Percentiles rank a stretch among this genome's conserved stretches.
Conservation (phyloP, 2,329 filamentous ascomycete genomes). For the Thelonectria blattea region DNA sequence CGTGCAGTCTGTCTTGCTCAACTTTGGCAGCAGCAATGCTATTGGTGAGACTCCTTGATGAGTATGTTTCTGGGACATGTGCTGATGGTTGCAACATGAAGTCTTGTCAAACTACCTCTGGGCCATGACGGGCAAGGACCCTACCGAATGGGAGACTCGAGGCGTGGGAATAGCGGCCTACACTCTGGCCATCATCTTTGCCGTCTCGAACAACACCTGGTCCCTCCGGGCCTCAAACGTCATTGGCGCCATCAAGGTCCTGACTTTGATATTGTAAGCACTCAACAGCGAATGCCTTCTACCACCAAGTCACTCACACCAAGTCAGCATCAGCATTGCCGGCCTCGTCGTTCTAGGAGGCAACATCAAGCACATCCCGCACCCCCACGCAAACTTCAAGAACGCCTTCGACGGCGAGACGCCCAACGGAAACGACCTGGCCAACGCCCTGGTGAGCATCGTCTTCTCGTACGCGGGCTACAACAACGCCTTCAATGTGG, state of each 20-base stretch:
- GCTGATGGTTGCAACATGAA: slow-evolving; percentile 26
- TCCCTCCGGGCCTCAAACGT: slow-evolving; percentile 61
- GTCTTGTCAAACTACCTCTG: slow-evolving; percentile 69
- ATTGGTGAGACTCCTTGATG: slow-evolving; percentile 43
- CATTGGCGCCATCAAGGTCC: slow-evolving; percentile 64
- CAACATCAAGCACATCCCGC: slow-evolving; percentile 37
- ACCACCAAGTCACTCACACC: slow-evolving; percentile 6
- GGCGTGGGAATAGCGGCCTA: slow-evolving; percentile 70
- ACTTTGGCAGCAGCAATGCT: slow-evolving; percentile 69
- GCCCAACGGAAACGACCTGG: slow-evolving; percentile 43
- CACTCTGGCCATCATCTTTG: slow-evolving; percentile 60
- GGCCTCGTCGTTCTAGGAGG: slow-evolving; percentile 64
- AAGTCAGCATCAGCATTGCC: slow-evolving; percentile 54
- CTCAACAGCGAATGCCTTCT: not conserved
- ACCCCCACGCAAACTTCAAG: slow-evolving; percentile 44
- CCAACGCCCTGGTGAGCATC: slow-evolving; percentile 61
- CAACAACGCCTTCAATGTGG: slow-evolving; percentile 66
- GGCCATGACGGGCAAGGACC: slow-evolving; percentile 55
- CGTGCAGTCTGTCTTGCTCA: slow-evolving; percentile 67
- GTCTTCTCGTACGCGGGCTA: slow-evolving; percentile 65
- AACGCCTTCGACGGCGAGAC: slow-evolving; percentile 45
- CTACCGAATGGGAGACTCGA: slow-evolving; percentile 67
- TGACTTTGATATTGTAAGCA: slow-evolving; percentile 61
- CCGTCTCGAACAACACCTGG: slow-evolving; percentile 60
- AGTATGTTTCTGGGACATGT: not conserved